phyloP scores from a whole-genome alignment of 1,139 yeast species.

The Entelexis paramagnoliae region DNA sequence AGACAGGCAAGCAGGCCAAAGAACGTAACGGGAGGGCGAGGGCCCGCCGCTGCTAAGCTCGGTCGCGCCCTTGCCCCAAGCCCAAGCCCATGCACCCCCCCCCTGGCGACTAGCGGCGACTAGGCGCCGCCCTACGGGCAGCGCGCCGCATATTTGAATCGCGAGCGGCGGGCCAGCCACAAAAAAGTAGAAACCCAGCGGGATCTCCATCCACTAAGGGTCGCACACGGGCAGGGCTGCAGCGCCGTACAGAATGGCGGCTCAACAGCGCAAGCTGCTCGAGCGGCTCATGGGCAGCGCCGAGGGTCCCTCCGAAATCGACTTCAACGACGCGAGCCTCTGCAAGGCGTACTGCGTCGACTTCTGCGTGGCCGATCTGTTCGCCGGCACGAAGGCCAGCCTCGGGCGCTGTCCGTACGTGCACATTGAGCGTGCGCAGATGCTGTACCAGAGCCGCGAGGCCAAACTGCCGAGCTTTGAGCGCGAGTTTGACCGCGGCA shows the following conservation, averaged over 20 bases:
- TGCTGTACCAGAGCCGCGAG: neutral
- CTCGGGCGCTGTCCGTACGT: neutral
- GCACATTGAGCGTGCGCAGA: conserved; percentile 4
- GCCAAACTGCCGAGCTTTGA: conserved; percentile 1
- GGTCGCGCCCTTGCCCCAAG: neutral
- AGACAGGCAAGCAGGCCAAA: neutral
- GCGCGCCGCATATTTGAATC: neutral
- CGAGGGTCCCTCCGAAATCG: neutral
- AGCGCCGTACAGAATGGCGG: conserved; percentile 2
- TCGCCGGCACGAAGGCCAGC: conserved; percentile 1
- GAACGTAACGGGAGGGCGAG: neutral
- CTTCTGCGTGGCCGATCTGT: conserved; percentile 2
- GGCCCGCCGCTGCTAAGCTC: neutral
- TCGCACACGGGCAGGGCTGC: too few relatives aligned
- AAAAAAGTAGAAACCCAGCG: too few relatives aligned
- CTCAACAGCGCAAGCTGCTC: conserved; percentile 5
- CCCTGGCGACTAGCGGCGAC: neutral
- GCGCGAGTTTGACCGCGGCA: conserved; percentile 3
- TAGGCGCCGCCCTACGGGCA: neutral
- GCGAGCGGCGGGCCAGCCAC: neutral
- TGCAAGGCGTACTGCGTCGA: conserved; percentile 2
- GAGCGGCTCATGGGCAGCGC: conserved; percentile 6
- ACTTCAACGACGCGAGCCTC: neutral
- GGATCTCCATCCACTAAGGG: too few relatives aligned
- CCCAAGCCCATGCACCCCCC: too few relatives aligned